These are phyloP conservation scores for Toxicodendron radicans DNA, from an alignment of 345 rosid species.

Conservation along the genomic window DNA sequence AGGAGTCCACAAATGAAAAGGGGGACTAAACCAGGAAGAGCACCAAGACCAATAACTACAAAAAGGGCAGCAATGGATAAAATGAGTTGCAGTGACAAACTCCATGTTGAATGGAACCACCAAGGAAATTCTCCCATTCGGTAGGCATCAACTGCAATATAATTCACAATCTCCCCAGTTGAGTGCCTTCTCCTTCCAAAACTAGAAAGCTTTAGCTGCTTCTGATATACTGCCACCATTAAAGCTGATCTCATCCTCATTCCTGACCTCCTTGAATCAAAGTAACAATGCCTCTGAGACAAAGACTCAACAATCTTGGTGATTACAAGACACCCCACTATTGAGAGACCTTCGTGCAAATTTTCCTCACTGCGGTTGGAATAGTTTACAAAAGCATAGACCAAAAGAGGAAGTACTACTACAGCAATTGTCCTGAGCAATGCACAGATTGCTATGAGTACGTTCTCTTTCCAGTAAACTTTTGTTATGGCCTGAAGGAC, in stretches of 20 bases:
- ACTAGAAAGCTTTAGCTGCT: slow-evolving; percentile 70
- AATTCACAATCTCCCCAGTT: slow-evolving; percentile 74
- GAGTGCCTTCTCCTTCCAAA: slow-evolving; percentile 65
- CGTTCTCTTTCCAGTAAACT: slow-evolving; percentile 57
- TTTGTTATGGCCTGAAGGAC: slow-evolving; percentile 44
- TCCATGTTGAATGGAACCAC: slow-evolving; percentile 80
- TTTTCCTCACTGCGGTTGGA: slow-evolving; percentile 41
- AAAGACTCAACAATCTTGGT: slow-evolving; percentile 63
- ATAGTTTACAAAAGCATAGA: slow-evolving; percentile 59
- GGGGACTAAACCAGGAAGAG: slow-evolving; percentile 56
- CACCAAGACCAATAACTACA: slow-evolving; percentile 58
- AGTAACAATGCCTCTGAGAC: slow-evolving; percentile 71
- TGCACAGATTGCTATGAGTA: slow-evolving; percentile 46
- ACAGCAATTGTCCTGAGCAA: slow-evolving; percentile 49
- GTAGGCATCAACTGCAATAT: slow-evolving; percentile 74
- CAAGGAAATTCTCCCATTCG: slow-evolving; percentile 74
- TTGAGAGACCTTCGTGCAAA: slow-evolving; percentile 43
- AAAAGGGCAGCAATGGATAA: slow-evolving; percentile 51
- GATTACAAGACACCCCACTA: slow-evolving; percentile 49
- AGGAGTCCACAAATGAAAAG: slow-evolving; percentile 47
- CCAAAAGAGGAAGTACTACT: slow-evolving; percentile 57
- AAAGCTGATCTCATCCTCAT: slow-evolving; percentile 75
- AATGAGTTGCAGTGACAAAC: slow-evolving; percentile 50
- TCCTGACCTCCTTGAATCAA: slow-evolving; percentile 63
- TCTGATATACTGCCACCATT: slow-evolving; percentile 62